Percentiles rank a stretch among this genome's conserved stretches.
These are phyloP conservation scores for Boletus rubropictus DNA, from an alignment of 768 basidiomycete species.

Conservation along the genomic window DNA sequence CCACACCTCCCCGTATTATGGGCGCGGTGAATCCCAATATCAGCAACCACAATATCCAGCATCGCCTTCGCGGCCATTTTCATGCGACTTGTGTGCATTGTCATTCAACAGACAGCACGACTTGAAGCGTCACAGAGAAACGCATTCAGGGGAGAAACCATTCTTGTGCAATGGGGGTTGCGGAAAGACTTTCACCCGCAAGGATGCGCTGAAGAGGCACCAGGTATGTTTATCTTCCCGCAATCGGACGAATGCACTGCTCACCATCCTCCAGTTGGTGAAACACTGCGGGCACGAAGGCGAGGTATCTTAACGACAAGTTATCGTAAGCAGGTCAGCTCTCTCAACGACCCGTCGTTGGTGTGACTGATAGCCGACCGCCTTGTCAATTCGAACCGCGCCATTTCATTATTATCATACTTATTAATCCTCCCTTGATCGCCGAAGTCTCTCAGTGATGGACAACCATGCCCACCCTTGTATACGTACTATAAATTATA, in stretches of 20 bases:
- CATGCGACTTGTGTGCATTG: conserved; percentile 68
- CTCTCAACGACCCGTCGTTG: conserved; percentile 8
- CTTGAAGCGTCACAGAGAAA: conserved; percentile 77
- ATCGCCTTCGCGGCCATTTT: conserved; percentile 57
- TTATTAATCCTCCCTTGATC: conserved; percentile 23
- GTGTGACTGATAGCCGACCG: conserved; percentile 18
- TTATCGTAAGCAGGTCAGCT: conserved; percentile 19
- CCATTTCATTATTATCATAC: conserved; percentile 21
- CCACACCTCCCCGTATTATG: conserved; percentile 33
- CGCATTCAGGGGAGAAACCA: conserved; percentile 81
- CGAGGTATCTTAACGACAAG: conserved; percentile 28
- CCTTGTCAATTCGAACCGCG: conserved; percentile 16
- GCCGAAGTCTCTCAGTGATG: conserved; percentile 10
- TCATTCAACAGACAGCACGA: conserved; percentile 87
- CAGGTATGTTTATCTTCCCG: conserved; percentile 45
- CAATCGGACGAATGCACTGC: conserved; percentile 6
- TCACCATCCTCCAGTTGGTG: conserved; percentile 48
- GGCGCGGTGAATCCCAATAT: conserved; percentile 24
- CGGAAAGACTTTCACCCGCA: conserved; percentile 82
- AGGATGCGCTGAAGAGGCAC: conserved; percentile 81
- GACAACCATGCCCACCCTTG: conserved; percentile 21
- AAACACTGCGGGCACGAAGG: conserved; percentile 75
- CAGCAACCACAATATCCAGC: conserved; percentile 45
- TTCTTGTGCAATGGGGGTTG: conserved; percentile 80
- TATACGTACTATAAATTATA: conserved; percentile 29